Conservation (phyloP, 257 asterid species). For the Penstemon barbatus region DNA sequence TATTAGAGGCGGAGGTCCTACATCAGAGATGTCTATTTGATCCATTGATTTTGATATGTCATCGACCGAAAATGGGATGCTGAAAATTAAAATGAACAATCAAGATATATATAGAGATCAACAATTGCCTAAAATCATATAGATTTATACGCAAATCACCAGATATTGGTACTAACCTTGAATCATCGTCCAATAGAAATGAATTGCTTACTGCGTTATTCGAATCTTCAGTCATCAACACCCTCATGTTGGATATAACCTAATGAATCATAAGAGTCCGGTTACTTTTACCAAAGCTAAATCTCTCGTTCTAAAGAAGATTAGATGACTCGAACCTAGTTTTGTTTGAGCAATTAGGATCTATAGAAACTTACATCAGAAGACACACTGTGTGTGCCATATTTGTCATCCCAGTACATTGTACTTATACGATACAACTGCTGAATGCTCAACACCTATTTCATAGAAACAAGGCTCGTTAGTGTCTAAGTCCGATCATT, state of each 20-base stretch:
- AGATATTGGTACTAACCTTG: slow-evolving; percentile 58
- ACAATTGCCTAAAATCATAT: slow-evolving; percentile 12
- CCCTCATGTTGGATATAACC: slow-evolving; percentile 95
- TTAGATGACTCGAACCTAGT: slow-evolving; percentile 36
- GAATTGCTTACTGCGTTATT: slow-evolving; percentile 93
- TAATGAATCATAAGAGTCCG: slow-evolving; percentile 27
- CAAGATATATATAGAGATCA: slow-evolving; percentile 24
- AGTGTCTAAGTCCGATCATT: slow-evolving; percentile 9
- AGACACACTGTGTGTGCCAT: slow-evolving; percentile 95
- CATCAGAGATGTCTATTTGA: slow-evolving; percentile 79
- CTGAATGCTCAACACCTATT: slow-evolving; percentile 91
- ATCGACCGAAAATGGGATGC: slow-evolving; percentile 96
- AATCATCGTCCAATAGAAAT: slow-evolving; percentile 93
- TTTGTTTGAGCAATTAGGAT: slow-evolving; percentile 41
- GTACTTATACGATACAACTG: slow-evolving; percentile 94
- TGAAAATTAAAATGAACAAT: slow-evolving; percentile 39
- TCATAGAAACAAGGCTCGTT: slow-evolving; percentile 21
- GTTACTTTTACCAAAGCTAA: slow-evolving; percentile 15
- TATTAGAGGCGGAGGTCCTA: slow-evolving; percentile 81
- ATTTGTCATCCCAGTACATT: slow-evolving; percentile 99
- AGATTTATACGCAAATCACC: neutral
- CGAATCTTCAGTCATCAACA: slow-evolving; percentile 92
- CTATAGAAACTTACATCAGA: slow-evolving; percentile 72
- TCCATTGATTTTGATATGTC: slow-evolving; percentile 97
- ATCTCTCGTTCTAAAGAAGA: slow-evolving; percentile 30